Conservation (phyloP, 106 monocot species). For the Chionographis japonica region DNA sequence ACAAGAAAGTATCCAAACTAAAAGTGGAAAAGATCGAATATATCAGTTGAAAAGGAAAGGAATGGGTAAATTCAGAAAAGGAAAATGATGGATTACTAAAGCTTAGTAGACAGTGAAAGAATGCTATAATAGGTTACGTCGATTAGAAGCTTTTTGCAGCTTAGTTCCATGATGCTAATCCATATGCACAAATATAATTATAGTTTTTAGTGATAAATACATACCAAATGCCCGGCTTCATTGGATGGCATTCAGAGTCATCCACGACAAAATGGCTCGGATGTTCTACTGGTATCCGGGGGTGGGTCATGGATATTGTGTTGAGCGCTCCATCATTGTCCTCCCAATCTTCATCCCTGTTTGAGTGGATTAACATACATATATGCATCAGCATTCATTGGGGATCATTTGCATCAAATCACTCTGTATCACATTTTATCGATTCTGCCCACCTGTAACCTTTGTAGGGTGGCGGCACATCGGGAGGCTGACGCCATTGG, state of each 20-base stretch:
- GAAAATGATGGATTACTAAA: too few relatives aligned
- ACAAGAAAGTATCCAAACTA: too few relatives aligned
- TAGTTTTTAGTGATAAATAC: not conserved
- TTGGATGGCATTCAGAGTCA: constrained; percentile 53
- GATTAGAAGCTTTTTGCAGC: not conserved
- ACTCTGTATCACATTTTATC: not conserved
- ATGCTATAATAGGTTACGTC: too few relatives aligned
- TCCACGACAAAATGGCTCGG: constrained; percentile 48
- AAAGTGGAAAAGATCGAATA: too few relatives aligned
- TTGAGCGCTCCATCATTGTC: constrained; percentile 79
- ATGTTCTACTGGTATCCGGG: constrained; percentile 56
- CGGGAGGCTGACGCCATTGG: constrained; percentile 52
- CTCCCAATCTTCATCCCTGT: constrained; percentile 74
- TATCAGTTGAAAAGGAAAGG: too few relatives aligned
- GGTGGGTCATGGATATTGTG: constrained; percentile 77
- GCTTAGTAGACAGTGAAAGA: too few relatives aligned
- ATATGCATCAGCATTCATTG: not conserved
- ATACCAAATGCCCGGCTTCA: constrained; percentile 67
- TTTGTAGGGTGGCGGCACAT: constrained; percentile 54
- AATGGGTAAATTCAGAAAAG: too few relatives aligned
- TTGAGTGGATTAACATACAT: not conserved
- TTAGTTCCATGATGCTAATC: not conserved
- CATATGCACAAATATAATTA: not conserved
- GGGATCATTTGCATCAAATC: not conserved
- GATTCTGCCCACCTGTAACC: constrained; percentile 59